Conservation (phyloP, 1,284 basidiomycete species). For the Apiotrichum gamsii region DNA sequence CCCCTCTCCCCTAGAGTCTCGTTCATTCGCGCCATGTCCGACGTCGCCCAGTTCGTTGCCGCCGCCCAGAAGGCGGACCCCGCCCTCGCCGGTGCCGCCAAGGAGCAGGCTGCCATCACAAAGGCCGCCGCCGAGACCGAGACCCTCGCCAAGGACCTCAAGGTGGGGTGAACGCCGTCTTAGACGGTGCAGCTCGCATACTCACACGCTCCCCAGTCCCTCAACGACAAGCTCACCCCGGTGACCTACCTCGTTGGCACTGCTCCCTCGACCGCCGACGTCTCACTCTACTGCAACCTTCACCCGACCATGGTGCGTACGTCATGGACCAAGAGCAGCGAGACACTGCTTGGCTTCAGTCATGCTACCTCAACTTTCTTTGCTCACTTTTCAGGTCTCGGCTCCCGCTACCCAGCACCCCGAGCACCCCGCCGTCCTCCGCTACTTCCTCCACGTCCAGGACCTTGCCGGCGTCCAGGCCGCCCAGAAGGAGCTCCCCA, state of each 20-base stretch:
- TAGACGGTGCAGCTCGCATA: too few species aligned
- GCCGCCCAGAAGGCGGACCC: slow-evolving; percentile 41
- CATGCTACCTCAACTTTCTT: too few species aligned
- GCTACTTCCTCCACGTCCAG: slow-evolving; percentile 92
- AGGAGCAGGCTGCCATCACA: slow-evolving; percentile 38
- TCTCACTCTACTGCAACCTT: slow-evolving; percentile 73
- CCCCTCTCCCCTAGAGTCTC: slow-evolving; percentile 4
- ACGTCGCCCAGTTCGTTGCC: slow-evolving; percentile 36
- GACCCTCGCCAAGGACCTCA: slow-evolving; percentile 32
- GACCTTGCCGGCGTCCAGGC: slow-evolving; percentile 53
- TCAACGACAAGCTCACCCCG: slow-evolving; percentile 66
- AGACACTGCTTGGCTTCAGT: too few species aligned
- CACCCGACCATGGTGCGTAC: slow-evolving; percentile 70
- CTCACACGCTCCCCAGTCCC: slow-evolving; percentile 52
- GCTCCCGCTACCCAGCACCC: slow-evolving; percentile 58
- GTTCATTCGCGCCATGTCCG: slow-evolving; percentile 29
- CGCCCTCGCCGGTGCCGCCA: slow-evolving; percentile 34
- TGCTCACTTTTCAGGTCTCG: slow-evolving; percentile 15
- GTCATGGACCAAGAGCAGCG: too few species aligned
- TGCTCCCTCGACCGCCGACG: slow-evolving; percentile 76
- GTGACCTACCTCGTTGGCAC: slow-evolving; percentile 73
- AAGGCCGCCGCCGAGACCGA: slow-evolving; percentile 35
- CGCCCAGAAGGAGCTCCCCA: slow-evolving; percentile 40
- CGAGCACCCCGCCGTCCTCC: slow-evolving; percentile 69
- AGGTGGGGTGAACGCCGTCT: slow-evolving; percentile 23